Percentiles rank a stretch among this genome's conserved stretches.
Conservation (phyloP, 2,329 filamentous ascomycete species). For the Diaporthe sp. region DNA sequence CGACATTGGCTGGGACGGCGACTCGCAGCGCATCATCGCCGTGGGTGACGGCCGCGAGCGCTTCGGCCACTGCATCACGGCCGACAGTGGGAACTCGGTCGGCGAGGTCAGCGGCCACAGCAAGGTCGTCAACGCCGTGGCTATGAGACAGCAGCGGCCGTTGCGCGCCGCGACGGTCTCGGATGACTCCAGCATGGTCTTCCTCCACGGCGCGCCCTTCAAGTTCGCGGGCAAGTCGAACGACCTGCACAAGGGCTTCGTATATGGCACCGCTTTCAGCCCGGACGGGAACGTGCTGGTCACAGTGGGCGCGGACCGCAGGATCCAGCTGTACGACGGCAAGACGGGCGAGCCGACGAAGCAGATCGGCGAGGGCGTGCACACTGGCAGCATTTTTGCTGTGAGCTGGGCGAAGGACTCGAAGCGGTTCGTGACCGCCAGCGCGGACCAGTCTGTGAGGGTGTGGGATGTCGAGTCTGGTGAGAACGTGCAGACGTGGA, state of each 20-base stretch:
- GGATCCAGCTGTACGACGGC: constrained; percentile 95
- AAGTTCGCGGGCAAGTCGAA: constrained; percentile 91
- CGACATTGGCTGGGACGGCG: constrained; percentile 97
- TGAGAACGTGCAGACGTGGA: constrained; percentile 85
- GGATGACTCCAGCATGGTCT: constrained; percentile 55
- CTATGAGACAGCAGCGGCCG: constrained; percentile 91
- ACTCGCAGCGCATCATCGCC: constrained; percentile 95
- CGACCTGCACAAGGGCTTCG: constrained; percentile 87
- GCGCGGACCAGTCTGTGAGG: constrained; percentile 94
- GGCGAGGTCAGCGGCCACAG: constrained; percentile 95
- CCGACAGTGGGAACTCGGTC: constrained; percentile 95
- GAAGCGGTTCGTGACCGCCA: constrained; percentile 88
- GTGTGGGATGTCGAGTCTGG: constrained; percentile 92
- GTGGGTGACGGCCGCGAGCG: constrained; percentile 95
- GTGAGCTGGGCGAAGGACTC: constrained; percentile 93
- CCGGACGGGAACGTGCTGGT: constrained; percentile 87
- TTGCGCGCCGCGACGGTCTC: constrained; percentile 72
- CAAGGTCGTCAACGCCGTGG: constrained; percentile 90
- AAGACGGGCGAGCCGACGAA: constrained; percentile 89
- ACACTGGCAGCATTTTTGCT: constrained; percentile 93
- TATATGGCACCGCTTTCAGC: constrained; percentile 89
- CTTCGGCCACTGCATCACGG: constrained; percentile 94
- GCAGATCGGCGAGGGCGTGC: constrained; percentile 85
- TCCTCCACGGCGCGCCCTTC: constrained; percentile 65
- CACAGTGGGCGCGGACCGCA: constrained; percentile 91